A percentile compares a stretch with the other conserved stretches of the same genome.
Evolutionary conservation across 108 stramenopile species (phyloP).

Genomic region (Cyclotella atomus): DNA sequence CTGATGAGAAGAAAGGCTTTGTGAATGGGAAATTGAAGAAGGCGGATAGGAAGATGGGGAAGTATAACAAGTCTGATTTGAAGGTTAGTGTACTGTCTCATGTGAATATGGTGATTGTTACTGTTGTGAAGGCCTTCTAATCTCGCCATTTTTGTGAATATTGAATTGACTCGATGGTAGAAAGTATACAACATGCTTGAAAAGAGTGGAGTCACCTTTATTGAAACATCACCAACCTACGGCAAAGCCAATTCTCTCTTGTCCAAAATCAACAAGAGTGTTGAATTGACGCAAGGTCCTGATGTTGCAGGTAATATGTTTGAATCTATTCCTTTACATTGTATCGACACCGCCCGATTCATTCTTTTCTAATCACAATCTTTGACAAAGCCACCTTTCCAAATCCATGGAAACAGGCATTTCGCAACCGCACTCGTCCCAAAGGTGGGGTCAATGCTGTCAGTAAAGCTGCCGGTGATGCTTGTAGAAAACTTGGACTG

Average conservation of each 20-base stretch:
- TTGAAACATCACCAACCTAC: slow-evolving; percentile 78
- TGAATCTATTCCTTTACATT: too few relatives aligned
- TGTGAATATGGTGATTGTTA: too few relatives aligned
- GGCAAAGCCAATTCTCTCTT: slow-evolving; percentile 58
- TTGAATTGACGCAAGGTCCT: slow-evolving; percentile 38
- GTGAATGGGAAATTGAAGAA: slow-evolving; percentile 75
- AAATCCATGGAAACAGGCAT: slow-evolving; percentile 53
- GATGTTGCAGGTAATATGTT: too few relatives aligned
- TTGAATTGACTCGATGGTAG: too few relatives aligned
- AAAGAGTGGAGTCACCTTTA: slow-evolving; percentile 65
- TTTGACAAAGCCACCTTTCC: slow-evolving; percentile 51
- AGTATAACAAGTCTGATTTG: slow-evolving; percentile 71
- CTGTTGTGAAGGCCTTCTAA: too few relatives aligned
- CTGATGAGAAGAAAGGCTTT: slow-evolving; percentile 64
- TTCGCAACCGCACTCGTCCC: slow-evolving; percentile 26
- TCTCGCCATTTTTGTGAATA: too few relatives aligned
- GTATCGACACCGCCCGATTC: too few relatives aligned
- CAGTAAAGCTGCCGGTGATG: slow-evolving; percentile 48
- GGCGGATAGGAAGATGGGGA: slow-evolving; percentile 64
- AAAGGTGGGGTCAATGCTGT: slow-evolving; percentile 41
- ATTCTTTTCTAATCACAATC: too few relatives aligned
- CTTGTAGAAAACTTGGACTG: slow-evolving; percentile 59
- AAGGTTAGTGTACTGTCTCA: slow-evolving; percentile 55
- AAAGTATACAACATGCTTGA: slow-evolving; percentile 71
- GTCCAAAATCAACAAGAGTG: slow-evolving; percentile 50